These are phyloP conservation scores for Raphanus hybrid DNA, from an alignment of 441 rosid species.

Conservation along the genomic window DNA sequence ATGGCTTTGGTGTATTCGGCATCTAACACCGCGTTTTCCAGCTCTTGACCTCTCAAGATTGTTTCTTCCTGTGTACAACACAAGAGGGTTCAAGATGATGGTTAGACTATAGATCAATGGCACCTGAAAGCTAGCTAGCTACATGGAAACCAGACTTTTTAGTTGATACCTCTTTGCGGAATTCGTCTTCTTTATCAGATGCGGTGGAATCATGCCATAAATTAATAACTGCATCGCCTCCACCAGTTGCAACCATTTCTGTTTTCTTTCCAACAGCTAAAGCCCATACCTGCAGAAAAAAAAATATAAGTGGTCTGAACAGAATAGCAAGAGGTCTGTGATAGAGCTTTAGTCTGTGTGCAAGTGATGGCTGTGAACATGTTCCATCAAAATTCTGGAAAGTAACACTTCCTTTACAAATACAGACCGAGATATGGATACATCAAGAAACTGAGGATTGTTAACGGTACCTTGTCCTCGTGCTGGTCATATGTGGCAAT, in stretches of 20 bases:
- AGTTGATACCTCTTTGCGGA: slow-evolving; percentile 72
- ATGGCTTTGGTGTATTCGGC: slow-evolving; percentile 81
- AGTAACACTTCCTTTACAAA: too few relatives aligned
- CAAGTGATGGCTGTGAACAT: too few relatives aligned
- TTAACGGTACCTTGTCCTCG: slow-evolving; percentile 79
- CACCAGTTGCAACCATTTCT: slow-evolving; percentile 91
- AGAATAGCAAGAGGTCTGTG: too few relatives aligned
- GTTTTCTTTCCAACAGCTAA: slow-evolving; percentile 91
- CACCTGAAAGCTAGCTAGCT: neutral
- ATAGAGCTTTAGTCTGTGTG: too few relatives aligned
- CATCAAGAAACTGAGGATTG: slow-evolving; percentile 13
- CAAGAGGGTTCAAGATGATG: slow-evolving; percentile 11
- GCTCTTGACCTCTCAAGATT: slow-evolving; percentile 75
- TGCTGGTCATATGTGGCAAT: slow-evolving; percentile 91
- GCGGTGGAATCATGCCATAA: slow-evolving; percentile 92
- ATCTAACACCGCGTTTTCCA: slow-evolving; percentile 88
- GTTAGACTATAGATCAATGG: neutral
- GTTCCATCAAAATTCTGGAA: too few relatives aligned
- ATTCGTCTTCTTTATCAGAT: slow-evolving; percentile 85
- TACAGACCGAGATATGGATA: neutral
- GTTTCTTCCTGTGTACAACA: slow-evolving; percentile 73
- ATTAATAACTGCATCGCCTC: slow-evolving; percentile 85
- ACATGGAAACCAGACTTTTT: neutral
- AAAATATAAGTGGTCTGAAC: too few relatives aligned
- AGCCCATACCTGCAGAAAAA: slow-evolving; percentile 72